Base-by-base conservation (phyloP, 164 flowering plant genomes). In the Vitis cinerea region DNA sequence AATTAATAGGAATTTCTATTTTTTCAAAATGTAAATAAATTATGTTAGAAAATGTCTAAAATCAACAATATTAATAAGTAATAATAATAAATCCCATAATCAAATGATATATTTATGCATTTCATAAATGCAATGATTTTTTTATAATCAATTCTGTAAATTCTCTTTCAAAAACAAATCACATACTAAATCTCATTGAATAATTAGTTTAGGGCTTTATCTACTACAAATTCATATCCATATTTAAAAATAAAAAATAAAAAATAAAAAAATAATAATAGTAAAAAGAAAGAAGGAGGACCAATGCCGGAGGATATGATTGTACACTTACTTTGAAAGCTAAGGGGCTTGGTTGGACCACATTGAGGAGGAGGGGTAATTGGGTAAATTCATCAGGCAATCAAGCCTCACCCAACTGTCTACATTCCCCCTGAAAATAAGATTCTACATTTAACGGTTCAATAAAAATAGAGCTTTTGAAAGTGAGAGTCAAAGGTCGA, bases 371-470 rank as follows among this genome's bases (percentile, higher is more conserved):
- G 11, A 47, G 27, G 62, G 54, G 44, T 10, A 15, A 9, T 59
- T 48, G 13, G 50, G 54, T 58, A 19, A 13, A 48, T 68, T 48
- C 7, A 3, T 1, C 0, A 3, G 1, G 15, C 19, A 15, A 17
- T 68, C 44, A 15, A 12, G 9, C 57, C 3, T 47, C 9, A 58
- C 64, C 51, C 71, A 60, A 59, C 71, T 16, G 64, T 29, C 29
- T 29, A 27, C 56, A 59, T 68, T 59, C 53, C 17, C 10, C 13
- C 23, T 10, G 27, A 23, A 23, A 23, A 23, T 1, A 23, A 3
- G 54, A 47, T 67, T 48, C 63, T 47, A 58, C 19, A 48, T 58
- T 19, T 67, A 67, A 67, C 70, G 70, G 70, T 58, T 58, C 70
- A 57, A n/a, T 56, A 19, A 48, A 14, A 49, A 37, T 50, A 0